Base-by-base conservation (phyloP, 2,329 filamentous ascomycete genomes). In the Coleophoma crateriformis region DNA sequence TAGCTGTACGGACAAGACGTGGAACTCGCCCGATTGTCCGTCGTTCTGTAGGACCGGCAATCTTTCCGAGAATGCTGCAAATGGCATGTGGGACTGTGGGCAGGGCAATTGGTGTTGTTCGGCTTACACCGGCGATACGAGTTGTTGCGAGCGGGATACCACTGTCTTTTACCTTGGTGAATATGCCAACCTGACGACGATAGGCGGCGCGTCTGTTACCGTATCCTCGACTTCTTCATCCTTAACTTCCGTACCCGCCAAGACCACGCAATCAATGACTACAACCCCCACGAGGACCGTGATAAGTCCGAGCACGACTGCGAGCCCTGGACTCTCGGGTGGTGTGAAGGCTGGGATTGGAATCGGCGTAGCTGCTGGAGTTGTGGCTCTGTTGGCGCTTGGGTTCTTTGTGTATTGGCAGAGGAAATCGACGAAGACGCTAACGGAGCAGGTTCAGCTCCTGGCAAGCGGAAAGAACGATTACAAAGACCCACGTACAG, bases 371-470 rank as follows among this genome's bases (percentile, higher is more conserved):
- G 19, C 37, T 39, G 37, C 13, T 2, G 37, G 37, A 39, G 14
- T 39, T 39, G n/a, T 39, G 3, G 37, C n/a, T 12, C n/a, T 39
- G 14, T 15, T 39, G 11, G 37, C 19, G 13, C 19, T 39, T 19
- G 37, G 12, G 15, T 39, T 15, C 13, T 19, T 39, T 11, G 19
- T 39, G 11, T 13, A 39, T 11, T 4, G 37, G n/a, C 50, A 32
- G 50, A 45, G 47, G 33, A 46, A 12, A 40, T 45, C 20, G n/a
- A 49, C 38, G 43, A 48, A 46, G 46, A 44, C 46, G 33, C 47
- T 17, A 44, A 40, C 32, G 12, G 50, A 47, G 47, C 45, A 37
- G 34, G 38, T 7, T 14, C 46, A 2, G 47, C 47, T 19, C 42
- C 37, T 17, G 2, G 12, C 37, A 15, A 39, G 37, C 19, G 37